Base-by-base conservation (phyloP, 345 rosid species). In the Populus tremula region DNA sequence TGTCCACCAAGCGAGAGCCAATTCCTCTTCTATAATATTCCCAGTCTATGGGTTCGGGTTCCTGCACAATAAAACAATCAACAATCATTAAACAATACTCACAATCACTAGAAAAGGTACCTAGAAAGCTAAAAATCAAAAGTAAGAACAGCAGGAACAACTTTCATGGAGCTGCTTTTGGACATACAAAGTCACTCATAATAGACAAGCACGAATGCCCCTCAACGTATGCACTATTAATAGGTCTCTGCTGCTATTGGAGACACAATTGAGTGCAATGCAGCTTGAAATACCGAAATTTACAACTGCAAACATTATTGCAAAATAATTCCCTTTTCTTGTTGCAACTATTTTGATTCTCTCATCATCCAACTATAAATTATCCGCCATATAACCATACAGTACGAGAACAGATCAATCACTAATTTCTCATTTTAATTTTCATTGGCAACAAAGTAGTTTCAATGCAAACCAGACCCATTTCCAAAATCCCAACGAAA, bases 41-140 rank as follows among this genome's bases (percentile, higher is more conserved):
- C 99, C 99, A 96, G 82, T 94, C 88, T 73, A 96, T 78, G 21
- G 98, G 99, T 78, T 92, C 97, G 45, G 98, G 99, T 72, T 96
- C 99, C 99, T 96, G 86, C 67, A 79, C 67, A 20, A 54, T 11
- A 18, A 54, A 31, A 68, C 20, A 18, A 54, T 41, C n/a, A 27
- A 10, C 5, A 68, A 27, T n/a, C 72, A 53, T 25, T 5, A 35
- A 35, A 33, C 8, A 54, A 31, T 18, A 71, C 8, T 33, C 3
- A 21, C 43, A 36, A 67, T 67, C 47, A 31, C 47, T 20, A 31
- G 70, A 11, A 67, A 9, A 3, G 8, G 23, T 8, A 8, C 17
- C 38, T 67, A 8, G 25, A 67, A 67, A 67, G 43, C 21, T 31
- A 36, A 18, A 33, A 35, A 35, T 43, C 47, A 59, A 25, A 1